These are phyloP conservation scores for Rhodomyrtus tomentosa DNA, from an alignment of 345 rosid species.

Conservation along the genomic window DNA sequence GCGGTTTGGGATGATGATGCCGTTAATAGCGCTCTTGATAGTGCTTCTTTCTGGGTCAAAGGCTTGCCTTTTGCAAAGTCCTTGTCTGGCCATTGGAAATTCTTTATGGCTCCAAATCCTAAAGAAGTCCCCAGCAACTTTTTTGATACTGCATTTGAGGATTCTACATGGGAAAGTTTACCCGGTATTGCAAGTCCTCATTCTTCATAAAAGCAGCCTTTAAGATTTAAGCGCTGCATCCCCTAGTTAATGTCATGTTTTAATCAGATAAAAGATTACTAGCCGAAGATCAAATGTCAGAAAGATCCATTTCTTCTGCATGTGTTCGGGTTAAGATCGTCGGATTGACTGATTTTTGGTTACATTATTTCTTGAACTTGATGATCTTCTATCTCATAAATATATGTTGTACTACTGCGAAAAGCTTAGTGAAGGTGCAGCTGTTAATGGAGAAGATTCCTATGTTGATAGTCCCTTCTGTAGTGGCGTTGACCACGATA, in stretches of 20 bases:
- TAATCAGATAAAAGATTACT: not conserved
- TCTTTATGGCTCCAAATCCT: slow-evolving; percentile 67
- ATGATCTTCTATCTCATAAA: not conserved
- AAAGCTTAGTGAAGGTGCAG: not conserved
- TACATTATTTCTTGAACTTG: not conserved
- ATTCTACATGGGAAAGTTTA: slow-evolving; percentile 65
- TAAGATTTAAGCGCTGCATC: not conserved
- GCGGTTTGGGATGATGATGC: slow-evolving; percentile 96
- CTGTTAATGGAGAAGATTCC: not conserved
- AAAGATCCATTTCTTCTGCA: not conserved
- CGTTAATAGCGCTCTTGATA: slow-evolving; percentile 55
- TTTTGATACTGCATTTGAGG: slow-evolving; percentile 41
- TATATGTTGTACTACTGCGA: not conserved
- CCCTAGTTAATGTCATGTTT: not conserved
- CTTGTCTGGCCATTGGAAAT: slow-evolving; percentile 84
- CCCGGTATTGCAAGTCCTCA: slow-evolving; percentile 34
- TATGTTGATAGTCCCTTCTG: not conserved
- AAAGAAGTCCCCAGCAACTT: slow-evolving; percentile 46
- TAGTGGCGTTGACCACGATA: not conserved
- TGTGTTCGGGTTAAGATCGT: not conserved
- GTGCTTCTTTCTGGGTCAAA: slow-evolving; percentile 71
- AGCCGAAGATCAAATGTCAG: not conserved
- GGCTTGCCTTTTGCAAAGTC: slow-evolving; percentile 78
- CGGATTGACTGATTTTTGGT: not conserved
- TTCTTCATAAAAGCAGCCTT: not conserved